Evolutionary conservation across 1,284 basidiomycete genomes (phyloP).

Genomic region (Xerocomus amazonicus): DNA sequence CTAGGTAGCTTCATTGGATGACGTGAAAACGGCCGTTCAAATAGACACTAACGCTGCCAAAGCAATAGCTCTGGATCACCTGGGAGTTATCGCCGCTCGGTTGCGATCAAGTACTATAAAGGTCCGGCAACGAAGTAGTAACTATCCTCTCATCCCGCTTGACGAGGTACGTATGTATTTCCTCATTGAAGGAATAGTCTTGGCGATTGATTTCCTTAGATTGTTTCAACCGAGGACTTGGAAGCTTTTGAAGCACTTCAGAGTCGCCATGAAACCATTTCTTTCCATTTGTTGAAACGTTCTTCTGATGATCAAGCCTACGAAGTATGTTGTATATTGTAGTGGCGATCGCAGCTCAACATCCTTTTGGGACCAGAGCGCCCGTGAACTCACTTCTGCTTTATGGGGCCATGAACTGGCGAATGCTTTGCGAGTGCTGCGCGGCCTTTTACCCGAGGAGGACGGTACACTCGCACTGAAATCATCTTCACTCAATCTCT

Average conservation of each 20-base stretch:
- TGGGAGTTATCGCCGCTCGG: constrained; percentile 86
- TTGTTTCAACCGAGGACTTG: constrained; percentile 50
- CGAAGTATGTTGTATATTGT: constrained; percentile 45
- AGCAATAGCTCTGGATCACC: constrained; percentile 86
- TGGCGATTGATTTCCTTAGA: constrained; percentile 36
- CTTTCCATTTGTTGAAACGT: constrained; percentile 60
- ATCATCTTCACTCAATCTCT: constrained; percentile 44
- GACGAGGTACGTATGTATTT: constrained; percentile 54
- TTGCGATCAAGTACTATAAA: constrained; percentile 63
- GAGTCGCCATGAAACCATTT: constrained; percentile 59
- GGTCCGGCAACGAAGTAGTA: constrained; percentile 38
- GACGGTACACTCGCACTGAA: constrained; percentile 26
- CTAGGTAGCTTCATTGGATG: constrained; percentile 68
- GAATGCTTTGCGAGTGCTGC: constrained; percentile 52
- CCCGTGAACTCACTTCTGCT: constrained; percentile 68
- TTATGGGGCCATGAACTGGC: constrained; percentile 75
- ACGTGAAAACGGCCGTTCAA: constrained; percentile 63
- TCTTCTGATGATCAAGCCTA: constrained; percentile 76
- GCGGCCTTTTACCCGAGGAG: constrained; percentile 40
- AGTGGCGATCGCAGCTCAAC: not conserved
- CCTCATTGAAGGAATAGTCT: not conserved
- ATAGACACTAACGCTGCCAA: constrained; percentile 80
- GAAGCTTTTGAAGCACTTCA: constrained; percentile 58
- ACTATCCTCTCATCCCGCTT: constrained; percentile 48
- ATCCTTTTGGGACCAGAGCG: constrained; percentile 45